These are phyloP conservation scores for Cladosporium oxysporum DNA, from an alignment of 2,329 filamentous ascomycete species.

Conservation along the genomic window DNA sequence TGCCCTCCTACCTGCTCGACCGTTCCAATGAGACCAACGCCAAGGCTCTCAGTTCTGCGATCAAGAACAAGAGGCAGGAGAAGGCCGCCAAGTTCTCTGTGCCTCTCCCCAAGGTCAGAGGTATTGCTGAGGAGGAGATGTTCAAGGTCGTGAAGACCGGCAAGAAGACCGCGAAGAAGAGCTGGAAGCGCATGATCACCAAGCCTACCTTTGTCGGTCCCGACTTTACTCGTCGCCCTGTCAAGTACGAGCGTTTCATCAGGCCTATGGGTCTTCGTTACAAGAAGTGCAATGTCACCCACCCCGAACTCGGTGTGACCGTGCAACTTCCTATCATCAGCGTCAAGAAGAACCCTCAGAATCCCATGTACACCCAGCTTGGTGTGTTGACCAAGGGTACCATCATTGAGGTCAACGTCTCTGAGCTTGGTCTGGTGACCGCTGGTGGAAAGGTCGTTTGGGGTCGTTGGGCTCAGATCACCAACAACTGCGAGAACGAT, in stretches of 20 bases:
- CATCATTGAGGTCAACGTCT: slow-evolving; percentile 88
- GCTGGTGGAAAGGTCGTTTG: slow-evolving; percentile 90
- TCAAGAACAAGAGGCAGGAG: slow-evolving; percentile 93
- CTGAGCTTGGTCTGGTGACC: slow-evolving; percentile 86
- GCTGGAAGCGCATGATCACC: slow-evolving; percentile 69
- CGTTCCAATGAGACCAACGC: slow-evolving; percentile 68
- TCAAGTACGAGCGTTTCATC: slow-evolving; percentile 64
- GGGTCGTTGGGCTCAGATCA: slow-evolving; percentile 79
- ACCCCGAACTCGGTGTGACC: slow-evolving; percentile 81
- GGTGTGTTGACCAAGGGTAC: slow-evolving; percentile 87
- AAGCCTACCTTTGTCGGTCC: slow-evolving; percentile 85
- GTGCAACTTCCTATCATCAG: slow-evolving; percentile 69
- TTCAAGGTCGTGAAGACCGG: slow-evolving; percentile 96
- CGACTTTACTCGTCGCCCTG: slow-evolving; percentile 82
- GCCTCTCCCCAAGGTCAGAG: slow-evolving; percentile 89
- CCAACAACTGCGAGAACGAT: slow-evolving; percentile 62
- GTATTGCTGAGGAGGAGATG: slow-evolving; percentile 95
- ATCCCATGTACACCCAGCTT: slow-evolving; percentile 87
- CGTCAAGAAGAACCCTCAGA: slow-evolving; percentile 84
- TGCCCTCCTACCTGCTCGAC: slow-evolving; percentile 93
- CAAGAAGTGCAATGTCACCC: slow-evolving; percentile 70
- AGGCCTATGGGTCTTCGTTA: slow-evolving; percentile 72
- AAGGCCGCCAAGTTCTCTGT: slow-evolving; percentile 93
- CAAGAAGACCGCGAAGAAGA: slow-evolving; percentile 89
- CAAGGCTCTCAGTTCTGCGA: slow-evolving; percentile 77